Evolutionary conservation across 805 yeast species (phyloP).

Genomic region (Lipomyces sp.): DNA sequence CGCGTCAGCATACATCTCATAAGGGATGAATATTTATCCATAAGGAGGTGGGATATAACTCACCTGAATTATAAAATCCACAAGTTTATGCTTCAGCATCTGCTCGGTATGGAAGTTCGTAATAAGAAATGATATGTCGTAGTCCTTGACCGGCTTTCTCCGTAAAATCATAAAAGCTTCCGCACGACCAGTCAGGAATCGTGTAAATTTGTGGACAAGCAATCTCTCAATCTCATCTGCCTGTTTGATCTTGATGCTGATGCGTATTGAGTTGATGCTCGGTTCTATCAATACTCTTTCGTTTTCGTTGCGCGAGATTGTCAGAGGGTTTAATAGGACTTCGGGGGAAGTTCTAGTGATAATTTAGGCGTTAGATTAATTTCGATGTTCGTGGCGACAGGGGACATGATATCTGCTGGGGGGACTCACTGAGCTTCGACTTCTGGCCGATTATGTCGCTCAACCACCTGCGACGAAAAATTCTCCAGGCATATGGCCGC

Average conservation of each 20-base stretch:
- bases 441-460: constrained; percentile 97
- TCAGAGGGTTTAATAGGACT: constrained; percentile 84
- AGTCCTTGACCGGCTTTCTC: constrained; percentile 87
- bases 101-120: constrained; percentile 95
- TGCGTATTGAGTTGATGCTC: constrained; percentile 87
- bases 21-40: neutral
- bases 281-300: constrained; percentile 93
- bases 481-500: constrained; percentile 92
- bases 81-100: constrained; percentile 92
- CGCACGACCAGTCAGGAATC: constrained; percentile 93
- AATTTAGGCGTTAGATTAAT: neutral
- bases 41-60: neutral
- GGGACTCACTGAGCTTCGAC: constrained; percentile 66
- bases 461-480: constrained; percentile 93
- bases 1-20: constrained; percentile 3
- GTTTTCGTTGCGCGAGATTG: constrained; percentile 88
- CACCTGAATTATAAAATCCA: constrained; percentile 88
- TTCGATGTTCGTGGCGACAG: constrained; percentile 5
- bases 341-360: constrained; percentile 68
- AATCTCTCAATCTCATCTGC: constrained; percentile 97
- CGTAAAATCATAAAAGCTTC: constrained; percentile 91
- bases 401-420: neutral
- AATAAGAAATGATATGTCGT: constrained; percentile 89
- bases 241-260: constrained; percentile 91
- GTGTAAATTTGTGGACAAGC: constrained; percentile 89